Base-by-base conservation (phyloP, 768 basidiomycete genomes). In the Lactarius psammicola region DNA sequence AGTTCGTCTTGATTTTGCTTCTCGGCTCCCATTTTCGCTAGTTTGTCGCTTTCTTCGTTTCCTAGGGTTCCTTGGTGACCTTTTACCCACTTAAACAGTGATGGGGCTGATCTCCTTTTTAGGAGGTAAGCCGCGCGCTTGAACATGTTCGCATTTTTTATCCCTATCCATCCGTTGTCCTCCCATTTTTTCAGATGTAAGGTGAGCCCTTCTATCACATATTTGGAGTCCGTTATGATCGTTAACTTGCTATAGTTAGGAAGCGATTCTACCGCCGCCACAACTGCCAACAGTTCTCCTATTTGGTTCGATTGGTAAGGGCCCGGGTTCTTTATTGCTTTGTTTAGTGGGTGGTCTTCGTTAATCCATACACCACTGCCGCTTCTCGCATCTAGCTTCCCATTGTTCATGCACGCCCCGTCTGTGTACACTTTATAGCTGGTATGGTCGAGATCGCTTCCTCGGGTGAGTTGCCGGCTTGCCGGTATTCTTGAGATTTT, bases 131-230 rank as follows among this genome's bases (percentile, higher is more conserved):
- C 60, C 20, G 60, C 60, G 8, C 10, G n/a, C n/a, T 38, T 28
- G 60, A 62, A 62, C 13, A 31, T 30, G 1, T 11, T 15, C 15
- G 30, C 53, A 13, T 62, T 34, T 7, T 1, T 15, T 2, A 53
- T 38, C 7, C 60, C 46, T 6, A 62, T 62, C 60, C 60, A 62
- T 6, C 60, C 60, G 0, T 31, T 0, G 53, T 62, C 18, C 30
- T 62, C 60, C 60, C 60, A 62, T 1, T 5, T n/a, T 1, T 23
- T 0, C 1, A 62, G 60, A 26, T 62, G 34, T 1, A 4, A 13
- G 0, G 60, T 62, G 0, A 62, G 28, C 0, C 60, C 60, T 1
- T 62, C 53, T 1, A 62, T 55, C 0, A 38, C 53, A 11, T 38
- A 54, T 38, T 30, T 26, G 0, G 51, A 61, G 26, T 51, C 36